Base-by-base conservation (phyloP, 805 yeast species). In the Brettanomyces sp. region DNA sequence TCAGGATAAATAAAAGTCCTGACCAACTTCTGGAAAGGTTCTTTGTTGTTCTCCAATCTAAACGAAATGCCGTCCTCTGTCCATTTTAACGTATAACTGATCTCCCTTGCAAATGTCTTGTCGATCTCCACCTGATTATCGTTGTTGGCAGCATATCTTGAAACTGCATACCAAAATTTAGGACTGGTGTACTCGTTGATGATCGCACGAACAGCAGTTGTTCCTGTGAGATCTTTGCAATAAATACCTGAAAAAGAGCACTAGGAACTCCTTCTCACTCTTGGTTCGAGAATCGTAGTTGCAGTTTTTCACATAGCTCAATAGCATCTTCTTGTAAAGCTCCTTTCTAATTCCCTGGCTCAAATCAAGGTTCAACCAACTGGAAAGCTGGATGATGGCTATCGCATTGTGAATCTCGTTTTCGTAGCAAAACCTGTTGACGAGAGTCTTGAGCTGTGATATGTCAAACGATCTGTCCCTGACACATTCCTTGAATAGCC, bases 11-110 rank as follows among this genome's bases (percentile, higher is more conserved):
- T 23, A n/a, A 39, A 39, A 14, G 41, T 23, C 25, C 11, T n/a
- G 13, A 35, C 44, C 24, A 41, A 13, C 30, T 44, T 18, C 34
- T 32, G 37, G 18, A 38, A 44, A 5, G 8, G 28, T 8, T 13
- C 13, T 4, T 30, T 37, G 39, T 44, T 44, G 13, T 44, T 42
- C 7, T 38, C 39, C 18, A 44, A 30, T 6, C 30, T 39, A 8
- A 44, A 18, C 23, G 14, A 30, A 5, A 32, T 22, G 13, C 18
- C n/a, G 24, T 18, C 14, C 7, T 13, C 22, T 14, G 22, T 11
- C 46, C 46, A 44, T n/a, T 30, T 44, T 5, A 44, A 30, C 2
- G 38, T 35, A 23, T 32, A 13, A 21, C 28, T 33, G 23, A 44
- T 28, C 34, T 39, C 6, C n/a, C 12, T 44, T 8, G 41, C 40